Evolutionary conservation across 441 rosid species (phyloP).

Genomic region (Gossypium schwendimanii): DNA sequence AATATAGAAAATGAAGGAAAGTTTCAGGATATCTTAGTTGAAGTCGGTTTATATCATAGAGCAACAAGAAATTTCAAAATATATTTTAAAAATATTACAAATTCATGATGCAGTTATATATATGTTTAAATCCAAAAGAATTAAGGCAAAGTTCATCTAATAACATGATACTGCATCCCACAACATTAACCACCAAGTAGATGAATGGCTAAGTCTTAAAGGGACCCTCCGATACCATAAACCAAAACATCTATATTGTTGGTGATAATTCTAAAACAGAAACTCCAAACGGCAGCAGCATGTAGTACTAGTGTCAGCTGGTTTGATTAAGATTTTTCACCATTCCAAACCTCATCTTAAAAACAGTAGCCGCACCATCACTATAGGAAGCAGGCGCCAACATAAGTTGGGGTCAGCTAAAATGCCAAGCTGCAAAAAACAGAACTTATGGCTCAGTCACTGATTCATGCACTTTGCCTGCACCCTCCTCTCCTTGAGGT

Average conservation of each 20-base stretch:
- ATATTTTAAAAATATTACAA: not conserved
- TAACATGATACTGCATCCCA: not conserved
- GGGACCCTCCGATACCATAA: not conserved
- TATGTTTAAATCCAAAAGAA: not conserved
- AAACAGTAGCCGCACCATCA: not conserved
- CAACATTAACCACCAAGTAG: not conserved
- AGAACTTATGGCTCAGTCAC: conserved; percentile 15
- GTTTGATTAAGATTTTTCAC: not conserved
- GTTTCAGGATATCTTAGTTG: not conserved
- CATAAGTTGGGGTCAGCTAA: not conserved
- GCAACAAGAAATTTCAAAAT: not conserved
- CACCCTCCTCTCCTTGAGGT: conserved; percentile 17
- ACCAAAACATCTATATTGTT: not conserved
- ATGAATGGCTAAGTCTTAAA: not conserved
- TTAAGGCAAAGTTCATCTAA: conserved; percentile 1
- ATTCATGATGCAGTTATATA: not conserved
- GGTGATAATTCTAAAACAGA: conserved; percentile 9
- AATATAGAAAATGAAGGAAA: not conserved
- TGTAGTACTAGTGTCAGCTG: not conserved
- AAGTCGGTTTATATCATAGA: not conserved
- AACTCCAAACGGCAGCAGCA: conserved; percentile 2
- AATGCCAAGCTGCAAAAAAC: not conserved
- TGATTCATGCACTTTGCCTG: conserved; percentile 10
- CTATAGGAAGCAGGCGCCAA: not conserved
- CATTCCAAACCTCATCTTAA: not conserved